Evolutionary conservation across 768 basidiomycete genomes (phyloP).

Genomic region (Xanthoconium stramineum): DNA sequence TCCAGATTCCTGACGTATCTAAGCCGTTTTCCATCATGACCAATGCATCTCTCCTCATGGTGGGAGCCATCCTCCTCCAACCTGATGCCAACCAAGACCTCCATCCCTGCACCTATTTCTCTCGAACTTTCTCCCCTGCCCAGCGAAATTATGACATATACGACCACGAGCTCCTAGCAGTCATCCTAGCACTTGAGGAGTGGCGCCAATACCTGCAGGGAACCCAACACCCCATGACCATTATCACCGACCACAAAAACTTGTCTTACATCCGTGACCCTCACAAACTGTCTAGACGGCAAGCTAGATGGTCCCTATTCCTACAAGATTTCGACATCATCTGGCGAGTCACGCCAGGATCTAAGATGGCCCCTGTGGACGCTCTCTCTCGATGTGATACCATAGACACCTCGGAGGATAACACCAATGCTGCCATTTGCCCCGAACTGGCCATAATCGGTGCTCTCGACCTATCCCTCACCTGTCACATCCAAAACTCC

Average conservation of each 20-base stretch:
- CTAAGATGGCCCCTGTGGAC: background rate
- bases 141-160: background rate
- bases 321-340: background rate
- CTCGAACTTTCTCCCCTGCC: background rate
- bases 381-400: background rate
- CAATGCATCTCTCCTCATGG: no score
- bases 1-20: background rate
- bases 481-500: background rate
- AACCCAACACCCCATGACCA: background rate
- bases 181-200: background rate
- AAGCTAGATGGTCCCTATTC: background rate
- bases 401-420: background rate
- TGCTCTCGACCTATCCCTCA: background rate
- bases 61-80: background rate
- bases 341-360: background rate
- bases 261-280: background rate
- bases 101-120: background rate
- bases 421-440: background rate
- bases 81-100: background rate
- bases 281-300: background rate
- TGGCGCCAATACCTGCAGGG: background rate
- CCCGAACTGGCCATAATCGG: background rate
- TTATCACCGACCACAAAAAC: background rate
- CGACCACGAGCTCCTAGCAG: background rate
- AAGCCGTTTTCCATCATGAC: background rate